Evolutionary conservation across 257 asterid genomes (phyloP).

Genomic region (Buddleja alternifolia): DNA sequence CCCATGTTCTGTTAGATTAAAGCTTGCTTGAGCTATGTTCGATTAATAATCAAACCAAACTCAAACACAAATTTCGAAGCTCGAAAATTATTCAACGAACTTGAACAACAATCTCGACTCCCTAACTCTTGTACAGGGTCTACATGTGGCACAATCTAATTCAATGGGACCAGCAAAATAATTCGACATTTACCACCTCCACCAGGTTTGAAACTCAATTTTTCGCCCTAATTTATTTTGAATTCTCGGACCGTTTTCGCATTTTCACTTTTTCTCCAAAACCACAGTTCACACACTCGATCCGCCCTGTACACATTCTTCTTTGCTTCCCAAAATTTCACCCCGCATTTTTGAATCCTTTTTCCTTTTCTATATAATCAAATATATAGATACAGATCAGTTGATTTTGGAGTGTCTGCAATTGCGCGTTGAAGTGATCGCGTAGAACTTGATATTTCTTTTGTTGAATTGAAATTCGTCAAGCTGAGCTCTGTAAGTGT

Average conservation of each 20-base stretch:
- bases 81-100: no score
- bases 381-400: background rate
- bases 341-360: slow-evolving; percentile 30
- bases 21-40: no score
- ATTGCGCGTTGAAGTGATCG: slow-evolving; percentile 39
- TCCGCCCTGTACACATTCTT: background rate
- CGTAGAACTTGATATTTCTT: slow-evolving; percentile 15
- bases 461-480: slow-evolving; percentile 29
- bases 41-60: no score
- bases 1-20: no score
- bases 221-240: slow-evolving; percentile 48
- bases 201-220: slow-evolving; percentile 35
- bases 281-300: slow-evolving; percentile 26
- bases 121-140: no score
- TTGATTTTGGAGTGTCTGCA: slow-evolving; percentile 31
- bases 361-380: background rate
- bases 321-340: slow-evolving; percentile 16
- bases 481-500: slow-evolving; percentile 40
- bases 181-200: slow-evolving; percentile 23
- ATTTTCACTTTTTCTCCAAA: slow-evolving; percentile 18
- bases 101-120: no score
- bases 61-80: no score
- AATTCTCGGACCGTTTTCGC: slow-evolving; percentile 51
- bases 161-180: slow-evolving; percentile 23
- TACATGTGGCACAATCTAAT: slow-evolving; percentile 32